These are phyloP conservation scores for Podaxis carcinomalis DNA, from an alignment of 768 basidiomycete species.

Conservation along the genomic window DNA sequence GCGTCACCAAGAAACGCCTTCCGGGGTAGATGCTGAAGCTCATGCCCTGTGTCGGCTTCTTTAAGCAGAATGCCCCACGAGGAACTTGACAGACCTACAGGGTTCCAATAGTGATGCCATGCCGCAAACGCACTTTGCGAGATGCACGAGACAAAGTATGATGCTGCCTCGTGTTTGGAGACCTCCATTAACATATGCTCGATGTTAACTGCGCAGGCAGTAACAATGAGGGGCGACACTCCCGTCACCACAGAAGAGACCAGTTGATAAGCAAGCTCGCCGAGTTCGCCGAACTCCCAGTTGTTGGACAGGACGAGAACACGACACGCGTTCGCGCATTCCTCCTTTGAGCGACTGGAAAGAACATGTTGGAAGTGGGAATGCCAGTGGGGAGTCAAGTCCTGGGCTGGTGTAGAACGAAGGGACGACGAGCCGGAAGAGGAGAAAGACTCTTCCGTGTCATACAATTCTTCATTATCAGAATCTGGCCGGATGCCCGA, in stretches of 20 bases:
- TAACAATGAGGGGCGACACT: neutral
- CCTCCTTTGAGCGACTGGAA: neutral
- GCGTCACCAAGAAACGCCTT: conserved; percentile 1
- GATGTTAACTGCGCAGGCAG: neutral
- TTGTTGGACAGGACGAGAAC: conserved; percentile 1
- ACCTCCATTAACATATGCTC: neutral
- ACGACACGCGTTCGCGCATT: neutral
- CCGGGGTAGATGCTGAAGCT: conserved; percentile 6
- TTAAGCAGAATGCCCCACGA: neutral
- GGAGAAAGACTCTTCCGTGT: neutral
- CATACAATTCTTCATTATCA: conserved; percentile 1
- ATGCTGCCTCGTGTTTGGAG: conserved; percentile 4
- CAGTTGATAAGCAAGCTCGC: conserved; percentile 5
- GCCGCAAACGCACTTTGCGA: conserved; percentile 6
- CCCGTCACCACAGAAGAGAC: neutral
- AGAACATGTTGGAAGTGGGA: neutral
- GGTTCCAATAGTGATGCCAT: conserved; percentile 12
- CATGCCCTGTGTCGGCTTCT: neutral
- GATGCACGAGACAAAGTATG: conserved; percentile 5
- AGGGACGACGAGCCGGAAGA: neutral
- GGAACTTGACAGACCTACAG: neutral
- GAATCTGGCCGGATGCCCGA: neutral
- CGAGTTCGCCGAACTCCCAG: conserved; percentile 1
- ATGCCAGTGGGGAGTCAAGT: neutral
- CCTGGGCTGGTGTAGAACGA: conserved; percentile 1